Evolutionary conservation across 495 filamentous ascomycete species (phyloP), one percentile per base, ranked within the genome.

Genomic region (Bacidia gigantensis): DNA sequence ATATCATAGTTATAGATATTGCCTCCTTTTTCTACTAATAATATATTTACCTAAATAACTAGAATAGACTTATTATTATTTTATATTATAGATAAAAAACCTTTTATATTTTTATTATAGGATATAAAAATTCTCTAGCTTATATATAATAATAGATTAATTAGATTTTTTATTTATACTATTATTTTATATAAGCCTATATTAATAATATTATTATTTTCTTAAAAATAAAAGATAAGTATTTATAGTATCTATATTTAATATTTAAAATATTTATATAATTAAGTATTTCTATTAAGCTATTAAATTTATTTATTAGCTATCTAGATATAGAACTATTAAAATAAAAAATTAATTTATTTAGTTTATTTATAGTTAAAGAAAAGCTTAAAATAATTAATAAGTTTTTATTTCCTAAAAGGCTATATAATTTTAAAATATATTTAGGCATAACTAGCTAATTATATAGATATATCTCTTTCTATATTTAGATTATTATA

Each of bases 101-200:
- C 5, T 18, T 18, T 44, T 7, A 18, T 18, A 18, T 44, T 18
- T 5, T 9, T 18, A 9, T 44, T 9, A 44, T 44, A 44, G 18
- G 21, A 7, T 44, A 44, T 50, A 53, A n/a, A 53, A n/a, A 26
- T 24, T 48, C 18, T 53, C 9, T 49, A 22, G 12, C 14, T 18
- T 22, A 7, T 44, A 44, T 44, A 18, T 44, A 44, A 44, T 18
- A 9, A 44, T 7, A 44, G 9, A 44, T 44, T 7, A 18, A 44
- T 18, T 7, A 44, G 18, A 44, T 44, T 5, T 52, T 45, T 5
- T 17, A 44, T 44, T 9, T 18, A 9, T 18, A 18, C 17, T 7
- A 35, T 5, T 14, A 7, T 35, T 35, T 35, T 7, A 5, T 44
- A 17, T 22, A 5, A 44, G 10, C n/a, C 41, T 44, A 44, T 52